phyloP scores from a whole-genome alignment of 139 green algal genomes.

The Medakamo hakoo region DNA sequence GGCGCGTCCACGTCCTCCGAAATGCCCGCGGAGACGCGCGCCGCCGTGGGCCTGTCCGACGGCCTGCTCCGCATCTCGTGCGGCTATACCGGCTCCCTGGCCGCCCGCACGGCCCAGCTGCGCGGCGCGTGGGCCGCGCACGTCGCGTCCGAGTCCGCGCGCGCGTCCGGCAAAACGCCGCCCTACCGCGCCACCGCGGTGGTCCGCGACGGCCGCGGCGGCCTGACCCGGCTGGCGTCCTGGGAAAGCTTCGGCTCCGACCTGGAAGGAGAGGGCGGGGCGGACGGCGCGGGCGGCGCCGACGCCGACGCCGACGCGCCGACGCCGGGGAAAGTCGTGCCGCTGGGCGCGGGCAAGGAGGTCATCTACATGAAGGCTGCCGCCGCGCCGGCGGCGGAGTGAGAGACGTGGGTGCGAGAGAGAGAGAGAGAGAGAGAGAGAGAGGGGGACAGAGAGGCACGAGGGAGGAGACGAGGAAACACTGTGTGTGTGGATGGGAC shows the following conservation, averaged over 20 bases:
- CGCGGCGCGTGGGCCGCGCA: slow-evolving; percentile 21
- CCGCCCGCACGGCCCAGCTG: slow-evolving; percentile 43
- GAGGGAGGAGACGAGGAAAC: too few relatives aligned
- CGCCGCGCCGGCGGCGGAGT: background rate
- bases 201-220: background rate
- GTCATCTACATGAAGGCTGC: background rate
- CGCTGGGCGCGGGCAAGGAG: background rate
- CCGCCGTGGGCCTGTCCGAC: slow-evolving; percentile 24
- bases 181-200: slow-evolving; percentile 13
- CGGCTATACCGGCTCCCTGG: slow-evolving; percentile 40
- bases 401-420: background rate
- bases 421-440: background rate
- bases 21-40: slow-evolving; percentile 7
- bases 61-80: slow-evolving; percentile 46
- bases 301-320: background rate
- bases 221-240: background rate
- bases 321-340: background rate
- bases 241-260: background rate
- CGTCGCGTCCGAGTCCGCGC: slow-evolving; percentile 1
- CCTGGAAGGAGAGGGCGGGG: background rate
- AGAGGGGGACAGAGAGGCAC: too few relatives aligned
- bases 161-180: background rate
- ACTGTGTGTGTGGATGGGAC: too few relatives aligned
- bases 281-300: background rate
- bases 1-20: slow-evolving; percentile 36